These are phyloP conservation scores for Phialophora expanda DNA, from an alignment of 2,329 filamentous ascomycete genomes.

Conservation along the genomic window DNA sequence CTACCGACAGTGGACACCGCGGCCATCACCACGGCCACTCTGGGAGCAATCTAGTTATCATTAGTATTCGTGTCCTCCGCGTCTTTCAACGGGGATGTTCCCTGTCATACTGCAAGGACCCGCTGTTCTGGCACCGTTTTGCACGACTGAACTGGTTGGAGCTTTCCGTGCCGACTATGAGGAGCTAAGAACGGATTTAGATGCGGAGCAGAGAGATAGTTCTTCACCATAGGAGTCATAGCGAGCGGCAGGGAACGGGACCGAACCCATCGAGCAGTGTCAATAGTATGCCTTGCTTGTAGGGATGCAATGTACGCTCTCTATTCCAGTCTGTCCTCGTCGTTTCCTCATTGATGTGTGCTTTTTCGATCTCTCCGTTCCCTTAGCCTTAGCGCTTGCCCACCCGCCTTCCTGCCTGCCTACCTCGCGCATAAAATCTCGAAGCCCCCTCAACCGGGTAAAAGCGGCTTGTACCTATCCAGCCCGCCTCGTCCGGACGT, in stretches of 20 bases:
- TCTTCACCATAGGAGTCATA: neutral
- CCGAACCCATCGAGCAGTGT: neutral
- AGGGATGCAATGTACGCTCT: neutral
- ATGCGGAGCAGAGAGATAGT: neutral
- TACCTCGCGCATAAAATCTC: neutral
- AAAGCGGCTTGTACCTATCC: conserved; percentile 33
- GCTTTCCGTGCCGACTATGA: neutral
- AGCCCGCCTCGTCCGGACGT: conserved; percentile 12
- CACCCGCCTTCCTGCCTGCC: neutral
- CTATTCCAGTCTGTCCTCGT: neutral
- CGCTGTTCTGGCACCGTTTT: neutral
- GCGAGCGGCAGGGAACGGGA: neutral
- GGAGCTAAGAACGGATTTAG: neutral
- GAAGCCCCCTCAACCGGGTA: conserved; percentile 23
- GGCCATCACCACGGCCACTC: too few species aligned
- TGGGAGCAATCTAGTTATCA: too few species aligned
- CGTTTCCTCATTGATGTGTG: neutral
- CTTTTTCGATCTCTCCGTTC: neutral
- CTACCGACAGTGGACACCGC: neutral
- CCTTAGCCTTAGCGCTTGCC: neutral
- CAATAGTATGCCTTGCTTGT: neutral
- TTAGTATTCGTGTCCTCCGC: neutral
- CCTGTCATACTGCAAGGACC: neutral
- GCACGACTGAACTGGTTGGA: neutral
- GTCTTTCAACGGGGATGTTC: neutral